Evolutionary conservation across 345 rosid genomes (phyloP), one percentile per base, ranked within the genome.

Genomic region (Atalantia buxifolia): DNA sequence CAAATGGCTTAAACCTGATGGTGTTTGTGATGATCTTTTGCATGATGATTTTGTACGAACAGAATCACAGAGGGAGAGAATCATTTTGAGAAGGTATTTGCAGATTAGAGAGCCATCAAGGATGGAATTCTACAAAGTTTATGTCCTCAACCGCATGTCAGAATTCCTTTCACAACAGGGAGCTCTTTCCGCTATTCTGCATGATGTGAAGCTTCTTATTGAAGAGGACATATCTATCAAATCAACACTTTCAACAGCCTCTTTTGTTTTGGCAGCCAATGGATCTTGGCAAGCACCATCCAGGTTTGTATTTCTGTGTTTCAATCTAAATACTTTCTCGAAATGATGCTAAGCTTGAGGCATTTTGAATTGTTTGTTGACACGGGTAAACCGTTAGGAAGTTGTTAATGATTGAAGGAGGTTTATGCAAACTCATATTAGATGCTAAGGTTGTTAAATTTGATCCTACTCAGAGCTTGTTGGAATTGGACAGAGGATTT

Each of bases 231-330:
- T 71, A 74, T 84, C 94, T 77, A 88, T 90, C 76, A 91, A 81
- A 82, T 78, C 86, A 78, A 88, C 86, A 63, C 80, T 95, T 74
- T 90, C 92, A 2, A 61, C 71, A 14, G 87, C 87, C 5, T 93
- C 97, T 76, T 93, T 95, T 89, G 95, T 95, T 84, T 88, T 93
- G 71, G 89, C 95, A 64, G 95, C 90, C 56, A 80, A 95, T 81
- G 98, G 98, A 84, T 83, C 84, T 69, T 95, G 98, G 98, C 93
- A 89, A 84, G 90, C 88, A 61, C 97, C 98, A 74, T 93, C 94
- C 75, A 93, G 98, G 98, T 93, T 56, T 75, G 12, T 83, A 60
- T 50, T 62, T 77, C 66, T 55, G 66, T 45, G 25, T 50, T 76
- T 14, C 21, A 66, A 25, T 27, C 59, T n/a, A 45, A 45, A 45